phyloP scores from a whole-genome alignment of 2,329 filamentous ascomycete genomes.

The Pseudogymnoascus sp. region DNA sequence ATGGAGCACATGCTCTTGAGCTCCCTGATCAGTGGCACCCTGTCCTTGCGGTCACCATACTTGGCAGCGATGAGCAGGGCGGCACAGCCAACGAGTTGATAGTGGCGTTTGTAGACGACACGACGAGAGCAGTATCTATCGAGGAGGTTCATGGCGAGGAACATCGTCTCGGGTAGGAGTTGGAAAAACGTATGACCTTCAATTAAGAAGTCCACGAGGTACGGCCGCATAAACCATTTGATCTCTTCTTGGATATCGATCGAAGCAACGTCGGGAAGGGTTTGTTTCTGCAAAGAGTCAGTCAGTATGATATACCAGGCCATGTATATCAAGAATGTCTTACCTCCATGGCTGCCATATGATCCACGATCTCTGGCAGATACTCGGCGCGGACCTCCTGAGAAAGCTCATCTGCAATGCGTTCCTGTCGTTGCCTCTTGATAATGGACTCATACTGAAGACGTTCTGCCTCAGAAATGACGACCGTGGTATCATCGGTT shows the following conservation, averaged over 20 bases:
- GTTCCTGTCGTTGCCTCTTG: slow-evolving; percentile 74
- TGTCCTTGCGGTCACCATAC: slow-evolving; percentile 97
- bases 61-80: slow-evolving; percentile 94
- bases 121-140: slow-evolving; percentile 96
- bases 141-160: slow-evolving; percentile 91
- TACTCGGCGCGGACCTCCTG: slow-evolving; percentile 81
- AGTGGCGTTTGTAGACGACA: slow-evolving; percentile 98
- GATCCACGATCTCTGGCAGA: slow-evolving; percentile 83
- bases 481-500: slow-evolving; percentile 39
- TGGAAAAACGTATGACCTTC: slow-evolving; percentile 95
- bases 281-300: slow-evolving; percentile 61
- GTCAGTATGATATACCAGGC: slow-evolving; percentile 23
- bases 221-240: slow-evolving; percentile 98
- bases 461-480: slow-evolving; percentile 31
- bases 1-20: slow-evolving; percentile 99
- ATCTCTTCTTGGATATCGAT: slow-evolving; percentile 99
- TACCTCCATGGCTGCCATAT: slow-evolving; percentile 91
- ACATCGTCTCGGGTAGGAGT: slow-evolving; percentile 86
- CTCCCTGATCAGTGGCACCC: slow-evolving; percentile 94
- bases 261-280: slow-evolving; percentile 87
- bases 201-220: slow-evolving; percentile 94
- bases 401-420: slow-evolving; percentile 82
- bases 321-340: slow-evolving; percentile 18
- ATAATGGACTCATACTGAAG: slow-evolving; percentile 71
- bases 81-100: slow-evolving; percentile 93